Conservation (phyloP, 345 rosid species). For the Arabidopsis arenosa region DNA sequence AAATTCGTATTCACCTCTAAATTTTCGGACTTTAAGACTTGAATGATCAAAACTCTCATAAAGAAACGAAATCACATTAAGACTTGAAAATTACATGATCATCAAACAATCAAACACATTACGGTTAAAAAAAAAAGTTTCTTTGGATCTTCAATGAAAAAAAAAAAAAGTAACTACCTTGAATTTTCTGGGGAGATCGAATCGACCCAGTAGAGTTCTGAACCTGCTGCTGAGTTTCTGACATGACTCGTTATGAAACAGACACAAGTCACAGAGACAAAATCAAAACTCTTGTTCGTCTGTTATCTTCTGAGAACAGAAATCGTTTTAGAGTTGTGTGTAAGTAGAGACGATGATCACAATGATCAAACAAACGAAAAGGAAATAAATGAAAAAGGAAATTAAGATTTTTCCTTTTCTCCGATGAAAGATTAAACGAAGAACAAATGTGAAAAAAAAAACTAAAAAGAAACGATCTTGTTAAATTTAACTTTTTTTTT, state of each 20-base stretch:
- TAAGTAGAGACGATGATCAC: conserved; percentile 38
- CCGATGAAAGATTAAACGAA: conserved; percentile 30
- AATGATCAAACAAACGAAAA: conserved; percentile 44
- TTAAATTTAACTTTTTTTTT: conserved; percentile 25
- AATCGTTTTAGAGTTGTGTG: conserved; percentile 17
- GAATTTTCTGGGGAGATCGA: conserved; percentile 63
- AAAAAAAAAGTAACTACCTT: conserved; percentile 53
- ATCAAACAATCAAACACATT: conserved; percentile 41
- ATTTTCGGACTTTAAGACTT: background rate
- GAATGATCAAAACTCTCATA: conserved; percentile 8
- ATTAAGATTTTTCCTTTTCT: conserved; percentile 5
- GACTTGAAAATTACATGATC: conserved; percentile 17
- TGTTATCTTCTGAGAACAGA: conserved; percentile 22
- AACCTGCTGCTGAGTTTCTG: conserved; percentile 67
- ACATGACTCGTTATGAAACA: conserved; percentile 54
- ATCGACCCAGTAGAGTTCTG: conserved; percentile 64
- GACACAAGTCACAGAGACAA: conserved; percentile 30
- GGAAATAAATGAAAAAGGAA: conserved; percentile 7
- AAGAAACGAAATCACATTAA: conserved; percentile 25
- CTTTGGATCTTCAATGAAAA: conserved; percentile 40
- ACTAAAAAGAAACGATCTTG: conserved; percentile 18
- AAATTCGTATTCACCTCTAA: conserved; percentile 26
- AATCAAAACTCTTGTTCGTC: conserved; percentile 1
- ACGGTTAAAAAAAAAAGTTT: conserved; percentile 13
- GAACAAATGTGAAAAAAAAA: conserved; percentile 31